Evolutionary conservation across 805 yeast genomes (phyloP).

Genomic region (Starmerella geochares): DNA sequence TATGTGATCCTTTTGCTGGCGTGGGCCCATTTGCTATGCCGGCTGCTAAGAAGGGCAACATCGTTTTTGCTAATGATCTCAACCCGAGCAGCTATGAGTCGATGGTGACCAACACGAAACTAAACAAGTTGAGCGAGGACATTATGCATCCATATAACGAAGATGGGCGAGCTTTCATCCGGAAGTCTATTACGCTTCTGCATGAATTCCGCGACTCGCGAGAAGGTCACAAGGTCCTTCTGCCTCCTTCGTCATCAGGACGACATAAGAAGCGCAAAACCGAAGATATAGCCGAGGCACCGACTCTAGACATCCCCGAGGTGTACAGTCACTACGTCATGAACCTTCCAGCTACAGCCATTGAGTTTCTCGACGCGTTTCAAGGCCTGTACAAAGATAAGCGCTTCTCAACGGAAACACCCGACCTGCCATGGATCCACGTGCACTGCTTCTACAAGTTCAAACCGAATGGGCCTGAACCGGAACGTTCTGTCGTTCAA

Average conservation of each 20-base stretch:
- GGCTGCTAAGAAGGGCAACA: slow-evolving; percentile 70
- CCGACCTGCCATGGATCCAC: slow-evolving; percentile 63
- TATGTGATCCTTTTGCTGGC: slow-evolving; percentile 95
- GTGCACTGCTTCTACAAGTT: slow-evolving; percentile 90
- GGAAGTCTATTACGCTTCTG: slow-evolving; percentile 45
- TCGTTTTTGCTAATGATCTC: slow-evolving; percentile 85
- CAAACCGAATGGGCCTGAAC: slow-evolving; percentile 63
- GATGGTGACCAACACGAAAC: slow-evolving; percentile 50
- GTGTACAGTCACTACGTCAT: slow-evolving; percentile 68
- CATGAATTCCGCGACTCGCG: slow-evolving; percentile 35
- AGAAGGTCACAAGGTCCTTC: slow-evolving; percentile 24
- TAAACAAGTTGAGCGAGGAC: slow-evolving; percentile 52
- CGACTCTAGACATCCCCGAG: slow-evolving; percentile 37
- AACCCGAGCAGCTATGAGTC: slow-evolving; percentile 78
- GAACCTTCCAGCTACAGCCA: slow-evolving; percentile 92
- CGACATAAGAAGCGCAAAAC: slow-evolving; percentile 1
- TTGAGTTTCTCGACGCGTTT: slow-evolving; percentile 68
- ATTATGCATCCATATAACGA: slow-evolving; percentile 51
- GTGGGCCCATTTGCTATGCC: slow-evolving; percentile 98
- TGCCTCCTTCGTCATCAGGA: slow-evolving; percentile 2
- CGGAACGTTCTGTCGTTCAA: slow-evolving; percentile 56
- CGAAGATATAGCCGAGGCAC: neutral
- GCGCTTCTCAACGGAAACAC: slow-evolving; percentile 34
- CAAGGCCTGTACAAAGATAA: slow-evolving; percentile 54
- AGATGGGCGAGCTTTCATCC: slow-evolving; percentile 79